Conservation (phyloP, 2,329 filamentous ascomycete species). For the Penicillium sp. region DNA sequence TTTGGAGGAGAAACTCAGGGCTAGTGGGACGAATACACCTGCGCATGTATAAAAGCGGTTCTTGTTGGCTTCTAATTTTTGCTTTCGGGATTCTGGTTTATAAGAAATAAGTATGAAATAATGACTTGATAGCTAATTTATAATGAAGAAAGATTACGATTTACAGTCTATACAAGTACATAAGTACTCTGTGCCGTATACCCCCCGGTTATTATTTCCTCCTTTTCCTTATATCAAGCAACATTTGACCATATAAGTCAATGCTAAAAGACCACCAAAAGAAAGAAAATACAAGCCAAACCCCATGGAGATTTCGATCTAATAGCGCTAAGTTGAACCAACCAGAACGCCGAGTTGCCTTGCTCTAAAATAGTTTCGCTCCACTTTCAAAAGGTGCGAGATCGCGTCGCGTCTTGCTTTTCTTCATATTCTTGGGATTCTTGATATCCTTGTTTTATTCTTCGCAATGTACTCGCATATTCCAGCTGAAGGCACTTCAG, state of each 20-base stretch:
- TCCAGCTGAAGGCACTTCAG: background rate
- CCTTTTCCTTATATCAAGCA: background rate
- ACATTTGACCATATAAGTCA: background rate
- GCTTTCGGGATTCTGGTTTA: background rate
- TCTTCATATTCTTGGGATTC: too few relatives aligned
- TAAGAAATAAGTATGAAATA: background rate
- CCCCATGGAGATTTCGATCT: background rate
- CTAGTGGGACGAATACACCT: conserved; percentile 14
- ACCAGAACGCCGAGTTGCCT: background rate
- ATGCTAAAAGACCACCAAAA: background rate
- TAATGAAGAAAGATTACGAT: background rate
- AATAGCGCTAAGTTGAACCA: background rate
- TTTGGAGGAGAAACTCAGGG: conserved; percentile 18
- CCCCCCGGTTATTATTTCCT: background rate
- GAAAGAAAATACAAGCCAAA: background rate
- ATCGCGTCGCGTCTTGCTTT: background rate
- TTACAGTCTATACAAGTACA: background rate
- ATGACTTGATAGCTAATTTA: background rate
- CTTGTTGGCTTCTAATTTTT: background rate
- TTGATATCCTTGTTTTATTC: background rate
- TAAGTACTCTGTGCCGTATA: background rate
- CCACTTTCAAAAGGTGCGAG: background rate
- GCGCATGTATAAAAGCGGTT: conserved; percentile 6
- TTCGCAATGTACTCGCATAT: conserved; percentile 1
- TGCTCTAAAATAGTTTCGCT: background rate